Evolutionary conservation across 2,329 filamentous ascomycete species (phyloP), one percentile per base, ranked within the genome.

Genomic region (Apiospora pterosperma): DNA sequence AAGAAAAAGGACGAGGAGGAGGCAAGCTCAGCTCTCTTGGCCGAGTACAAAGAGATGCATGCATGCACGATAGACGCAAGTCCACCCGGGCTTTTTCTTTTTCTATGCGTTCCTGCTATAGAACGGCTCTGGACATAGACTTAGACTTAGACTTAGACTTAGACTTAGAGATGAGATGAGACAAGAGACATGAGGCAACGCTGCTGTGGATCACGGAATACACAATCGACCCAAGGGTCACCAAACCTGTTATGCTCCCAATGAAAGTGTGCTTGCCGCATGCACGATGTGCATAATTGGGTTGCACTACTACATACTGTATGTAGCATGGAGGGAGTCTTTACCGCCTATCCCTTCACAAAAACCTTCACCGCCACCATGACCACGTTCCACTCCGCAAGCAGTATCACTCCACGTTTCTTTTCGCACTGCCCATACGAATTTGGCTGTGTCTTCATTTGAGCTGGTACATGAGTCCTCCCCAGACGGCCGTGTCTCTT

Each of bases 91-190:
- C 48, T n/a, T 8, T 55, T 55, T 55, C 25, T 34, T 34, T 55
- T 34, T n/a, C 48, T 55, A 25, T 55, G 48, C 28, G 34, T 34
- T 55, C 44, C 48, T 55, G 48, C 48, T 28, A 55, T 55, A 55
- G 48, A 55, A n/a, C 48, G 28, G 5, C 48, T 55, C 48, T 55
- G n/a, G 16, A 31, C n/a, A 55, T 55, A 55, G 48, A 55, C 48
- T 28, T 55, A 55, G 48, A 55, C 48, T 55, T 55, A 55, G 48
- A n/a, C n/a, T n/a, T 55, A 55, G 48, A 55, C 48, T 28, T 55
- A 55, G 48, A 55, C 48, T 55, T 55, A 55, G 48, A 55, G 48
- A 55, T 55, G 48, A 55, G 48, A 52, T 31, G 44, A 52, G 44
- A 55, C 48, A 41, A 41, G 48, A 55, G 48, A 55, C 48, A 55